Conservation (phyloP, 2,329 filamentous ascomycete genomes). For the Lasiodiplodia gonubiensis region DNA sequence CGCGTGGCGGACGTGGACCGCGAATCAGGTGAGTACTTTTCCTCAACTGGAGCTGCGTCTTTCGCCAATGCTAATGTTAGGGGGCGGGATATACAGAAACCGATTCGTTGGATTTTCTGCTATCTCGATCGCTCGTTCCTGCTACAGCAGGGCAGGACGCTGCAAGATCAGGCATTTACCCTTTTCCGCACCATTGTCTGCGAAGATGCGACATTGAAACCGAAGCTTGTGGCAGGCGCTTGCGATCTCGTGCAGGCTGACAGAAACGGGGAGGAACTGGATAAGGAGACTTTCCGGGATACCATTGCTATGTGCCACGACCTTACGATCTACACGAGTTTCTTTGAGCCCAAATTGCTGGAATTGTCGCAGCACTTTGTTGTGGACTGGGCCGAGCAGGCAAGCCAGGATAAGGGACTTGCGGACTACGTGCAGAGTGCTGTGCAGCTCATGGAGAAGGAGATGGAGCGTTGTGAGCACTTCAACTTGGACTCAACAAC, state of each 20-base stretch:
- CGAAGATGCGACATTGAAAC: conserved; percentile 57
- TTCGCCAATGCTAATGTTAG: conserved; percentile 28
- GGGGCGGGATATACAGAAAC: conserved; percentile 57
- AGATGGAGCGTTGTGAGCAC: conserved; percentile 76
- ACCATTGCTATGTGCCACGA: conserved; percentile 83
- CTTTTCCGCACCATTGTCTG: conserved; percentile 73
- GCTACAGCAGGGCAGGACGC: conserved; percentile 73
- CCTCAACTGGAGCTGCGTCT: background rate
- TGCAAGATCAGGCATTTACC: conserved; percentile 80
- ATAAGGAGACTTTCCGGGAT: conserved; percentile 71
- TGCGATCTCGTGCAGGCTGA: conserved; percentile 78
- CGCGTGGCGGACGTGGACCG: conserved; percentile 79
- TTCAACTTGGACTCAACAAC: conserved; percentile 86
- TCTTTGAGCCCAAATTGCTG: conserved; percentile 80
- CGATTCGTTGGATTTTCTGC: conserved; percentile 87
- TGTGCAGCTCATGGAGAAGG: conserved; percentile 70
- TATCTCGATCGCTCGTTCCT: conserved; percentile 92
- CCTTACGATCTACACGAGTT: conserved; percentile 77
- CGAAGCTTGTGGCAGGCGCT: conserved; percentile 68
- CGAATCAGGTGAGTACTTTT: conserved; percentile 67
- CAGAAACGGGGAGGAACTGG: conserved; percentile 60
- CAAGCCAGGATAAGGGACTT: conserved; percentile 66
- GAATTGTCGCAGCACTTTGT: conserved; percentile 72
- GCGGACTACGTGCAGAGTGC: conserved; percentile 77
- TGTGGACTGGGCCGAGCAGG: conserved; percentile 69